A percentile compares a stretch with the other conserved stretches of the same genome.
These are phyloP conservation scores for Mitragyna speciosa DNA, from an alignment of 257 asterid genomes.

Conservation along the genomic window DNA sequence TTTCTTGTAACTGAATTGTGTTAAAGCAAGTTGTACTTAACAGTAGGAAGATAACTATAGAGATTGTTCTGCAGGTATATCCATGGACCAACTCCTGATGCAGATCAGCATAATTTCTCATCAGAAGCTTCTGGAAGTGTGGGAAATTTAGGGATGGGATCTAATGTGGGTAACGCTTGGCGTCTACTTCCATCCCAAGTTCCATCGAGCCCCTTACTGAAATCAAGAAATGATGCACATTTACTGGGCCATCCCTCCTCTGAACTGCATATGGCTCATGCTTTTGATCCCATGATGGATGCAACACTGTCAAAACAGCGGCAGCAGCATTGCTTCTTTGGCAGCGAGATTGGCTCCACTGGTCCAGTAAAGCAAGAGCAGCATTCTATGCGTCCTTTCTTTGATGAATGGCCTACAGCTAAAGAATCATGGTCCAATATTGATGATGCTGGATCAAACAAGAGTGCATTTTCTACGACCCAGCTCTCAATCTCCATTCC, in stretches of 20 bases:
- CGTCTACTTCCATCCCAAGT: constrained; percentile 64
- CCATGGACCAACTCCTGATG: constrained; percentile 50
- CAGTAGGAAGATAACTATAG: background rate
- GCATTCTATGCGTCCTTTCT: constrained; percentile 75
- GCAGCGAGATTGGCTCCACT: constrained; percentile 50
- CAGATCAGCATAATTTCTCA: constrained; percentile 55
- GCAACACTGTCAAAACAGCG: constrained; percentile 49
- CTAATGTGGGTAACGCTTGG: constrained; percentile 56
- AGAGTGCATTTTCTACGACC: constrained; percentile 62
- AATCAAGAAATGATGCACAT: constrained; percentile 52
- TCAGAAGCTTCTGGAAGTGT: constrained; percentile 54
- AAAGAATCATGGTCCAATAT: constrained; percentile 83
- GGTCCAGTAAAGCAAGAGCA: constrained; percentile 64
- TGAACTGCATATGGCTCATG: constrained; percentile 41
- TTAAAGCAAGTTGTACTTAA: background rate
- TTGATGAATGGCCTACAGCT: constrained; percentile 80
- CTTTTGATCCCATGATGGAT: constrained; percentile 49
- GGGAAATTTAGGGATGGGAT: constrained; percentile 59
- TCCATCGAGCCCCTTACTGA: constrained; percentile 48
- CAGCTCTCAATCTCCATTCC: constrained; percentile 87
- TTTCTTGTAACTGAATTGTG: background rate
- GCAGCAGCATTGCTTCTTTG: constrained; percentile 70
- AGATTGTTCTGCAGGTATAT: constrained; percentile 48
- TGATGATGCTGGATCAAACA: constrained; percentile 56
- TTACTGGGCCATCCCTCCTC: constrained; percentile 42